Percentiles rank a stretch among this genome's conserved stretches.
These are phyloP conservation scores for Metschnikowia gruessii DNA, from an alignment of 805 yeast genomes.

Conservation along the genomic window DNA sequence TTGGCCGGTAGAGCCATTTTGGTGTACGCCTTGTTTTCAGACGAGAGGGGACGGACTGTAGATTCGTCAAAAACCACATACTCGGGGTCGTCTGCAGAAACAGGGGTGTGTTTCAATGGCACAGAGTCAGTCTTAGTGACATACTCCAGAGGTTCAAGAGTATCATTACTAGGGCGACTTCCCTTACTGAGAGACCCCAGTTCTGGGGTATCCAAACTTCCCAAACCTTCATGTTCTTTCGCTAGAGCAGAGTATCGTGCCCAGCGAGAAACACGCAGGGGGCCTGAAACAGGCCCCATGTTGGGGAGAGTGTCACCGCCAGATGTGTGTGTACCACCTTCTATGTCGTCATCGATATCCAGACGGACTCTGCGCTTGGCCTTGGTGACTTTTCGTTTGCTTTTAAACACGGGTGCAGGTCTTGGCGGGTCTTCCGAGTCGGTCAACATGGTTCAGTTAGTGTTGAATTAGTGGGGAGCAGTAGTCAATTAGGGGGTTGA, in stretches of 20 bases:
- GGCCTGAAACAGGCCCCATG: not conserved
- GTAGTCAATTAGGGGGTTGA: too few relatives aligned
- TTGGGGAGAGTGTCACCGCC: not conserved
- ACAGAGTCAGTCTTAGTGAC: too few relatives aligned
- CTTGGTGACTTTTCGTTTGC: not conserved
- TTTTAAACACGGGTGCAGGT: constrained; percentile 2
- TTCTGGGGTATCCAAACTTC: too few relatives aligned
- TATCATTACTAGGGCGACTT: too few relatives aligned
- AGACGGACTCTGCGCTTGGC: constrained; percentile 4
- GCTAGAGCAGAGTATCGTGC: constrained; percentile 4
- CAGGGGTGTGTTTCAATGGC: too few relatives aligned
- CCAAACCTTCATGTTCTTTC: too few relatives aligned
- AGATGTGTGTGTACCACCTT: not conserved
- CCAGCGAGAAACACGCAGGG: constrained; percentile 9
- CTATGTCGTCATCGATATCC: not conserved
- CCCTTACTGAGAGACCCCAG: too few relatives aligned
- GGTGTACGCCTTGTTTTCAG: constrained; percentile 23
- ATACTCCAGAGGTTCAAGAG: too few relatives aligned
- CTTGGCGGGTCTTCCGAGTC: not conserved
- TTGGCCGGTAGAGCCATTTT: not conserved
- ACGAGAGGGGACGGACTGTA: not conserved
- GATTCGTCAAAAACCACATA: not conserved
- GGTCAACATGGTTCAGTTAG: not conserved
- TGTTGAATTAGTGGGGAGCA: too few relatives aligned
- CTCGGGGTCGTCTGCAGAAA: too few relatives aligned